Evolutionary conservation across 306 rosid species (phyloP).

Genomic region (Rosa chinensis): DNA sequence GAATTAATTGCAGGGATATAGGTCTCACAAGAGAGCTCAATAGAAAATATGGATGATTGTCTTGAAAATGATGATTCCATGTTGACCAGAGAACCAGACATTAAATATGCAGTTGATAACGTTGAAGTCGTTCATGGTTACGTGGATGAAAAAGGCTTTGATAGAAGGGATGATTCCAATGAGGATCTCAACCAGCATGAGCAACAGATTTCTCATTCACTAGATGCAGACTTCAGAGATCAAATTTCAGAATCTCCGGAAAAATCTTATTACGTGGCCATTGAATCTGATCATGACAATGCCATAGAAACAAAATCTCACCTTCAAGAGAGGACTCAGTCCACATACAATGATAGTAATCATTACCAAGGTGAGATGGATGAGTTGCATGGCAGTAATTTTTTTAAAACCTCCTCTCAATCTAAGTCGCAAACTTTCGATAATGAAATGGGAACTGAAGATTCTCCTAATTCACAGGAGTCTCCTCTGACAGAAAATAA

Average conservation of each 20-base stretch:
- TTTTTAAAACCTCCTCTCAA: background rate
- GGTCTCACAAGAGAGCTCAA: background rate
- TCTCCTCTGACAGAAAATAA: background rate
- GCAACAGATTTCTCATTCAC: background rate
- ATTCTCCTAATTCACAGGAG: constrained; percentile 11
- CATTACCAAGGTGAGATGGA: constrained; percentile 21
- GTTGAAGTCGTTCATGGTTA: background rate
- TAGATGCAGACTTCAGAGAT: background rate
- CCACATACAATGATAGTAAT: background rate
- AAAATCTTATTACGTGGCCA: background rate
- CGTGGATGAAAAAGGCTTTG: background rate
- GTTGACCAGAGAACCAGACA: background rate
- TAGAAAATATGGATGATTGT: background rate
- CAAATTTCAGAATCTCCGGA: background rate
- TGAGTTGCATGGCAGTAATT: constrained; percentile 15
- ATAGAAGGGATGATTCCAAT: background rate
- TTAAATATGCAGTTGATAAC: background rate
- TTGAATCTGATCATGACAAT: background rate
- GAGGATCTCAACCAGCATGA: background rate
- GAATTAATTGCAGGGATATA: background rate
- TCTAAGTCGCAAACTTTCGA: background rate
- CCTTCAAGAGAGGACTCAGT: background rate
- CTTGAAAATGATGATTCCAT: background rate
- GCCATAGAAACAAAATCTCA: background rate
- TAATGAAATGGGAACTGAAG: constrained; percentile 16